Percentiles rank a stretch among this genome's conserved stretches.
phyloP scores from a whole-genome alignment of 805 yeast species.

The Tetrapisispora taiwanensis region DNA sequence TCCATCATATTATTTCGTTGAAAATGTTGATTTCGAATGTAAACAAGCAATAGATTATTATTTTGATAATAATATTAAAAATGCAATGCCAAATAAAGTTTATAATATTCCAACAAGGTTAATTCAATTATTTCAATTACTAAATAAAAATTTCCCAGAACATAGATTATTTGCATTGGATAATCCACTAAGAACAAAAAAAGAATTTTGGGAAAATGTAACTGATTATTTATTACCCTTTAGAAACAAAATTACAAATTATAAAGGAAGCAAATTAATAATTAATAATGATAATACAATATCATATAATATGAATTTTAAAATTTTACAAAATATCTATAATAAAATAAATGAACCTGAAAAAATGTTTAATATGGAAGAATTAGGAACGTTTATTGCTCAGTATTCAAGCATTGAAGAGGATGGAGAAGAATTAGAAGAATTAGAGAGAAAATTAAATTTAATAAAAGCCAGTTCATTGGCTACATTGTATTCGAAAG shows the following conservation, averaged over 20 bases:
- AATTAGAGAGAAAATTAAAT: constrained; percentile 1
- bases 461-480: constrained; percentile 5
- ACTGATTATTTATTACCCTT: constrained; percentile 5
- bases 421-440: constrained; percentile 8
- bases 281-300: neutral
- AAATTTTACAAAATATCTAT: constrained; percentile 13
- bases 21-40: constrained; percentile 20
- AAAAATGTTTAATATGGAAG: constrained; percentile 7
- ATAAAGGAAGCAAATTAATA: constrained; percentile 1
- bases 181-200: constrained; percentile 6
- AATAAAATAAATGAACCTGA: constrained; percentile 11
- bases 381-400: constrained; percentile 15
- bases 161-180: constrained; percentile 22
- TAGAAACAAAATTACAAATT: neutral
- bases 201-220: neutral
- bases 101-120: constrained; percentile 20
- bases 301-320: constrained; percentile 8
- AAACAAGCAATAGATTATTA: constrained; percentile 9
- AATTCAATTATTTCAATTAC: constrained; percentile 17
- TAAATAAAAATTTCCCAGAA: constrained; percentile 18
- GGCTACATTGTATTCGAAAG: constrained; percentile 4
- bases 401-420: constrained; percentile 13
- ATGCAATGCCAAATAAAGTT: neutral
- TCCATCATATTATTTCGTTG: constrained; percentile 6
- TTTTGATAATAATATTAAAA: constrained; percentile 2